A percentile compares a stretch with the other conserved stretches of the same genome.
Evolutionary conservation across 345 rosid species (phyloP).

Genomic region (Syzygium oleosum): DNA sequence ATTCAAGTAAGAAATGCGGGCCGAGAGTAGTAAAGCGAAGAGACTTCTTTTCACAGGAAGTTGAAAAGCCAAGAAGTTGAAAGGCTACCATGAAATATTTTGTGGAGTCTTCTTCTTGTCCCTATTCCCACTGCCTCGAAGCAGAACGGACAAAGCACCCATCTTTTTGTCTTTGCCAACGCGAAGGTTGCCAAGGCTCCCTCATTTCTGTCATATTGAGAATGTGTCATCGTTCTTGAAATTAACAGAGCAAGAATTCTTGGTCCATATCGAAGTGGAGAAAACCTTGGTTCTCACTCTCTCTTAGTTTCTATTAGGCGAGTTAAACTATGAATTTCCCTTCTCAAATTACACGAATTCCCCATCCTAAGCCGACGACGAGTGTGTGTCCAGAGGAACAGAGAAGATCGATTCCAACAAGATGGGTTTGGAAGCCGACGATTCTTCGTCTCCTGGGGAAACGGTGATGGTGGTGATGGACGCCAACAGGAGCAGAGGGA

Average conservation of each 20-base stretch:
- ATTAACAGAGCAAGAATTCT: not conserved
- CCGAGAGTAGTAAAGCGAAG: not conserved
- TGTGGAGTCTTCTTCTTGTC: not conserved
- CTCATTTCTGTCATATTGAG: not conserved
- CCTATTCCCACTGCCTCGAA: not conserved
- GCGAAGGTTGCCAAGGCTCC: not conserved
- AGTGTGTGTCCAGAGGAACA: not conserved
- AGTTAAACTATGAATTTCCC: not conserved
- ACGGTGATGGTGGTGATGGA: slow-evolving; percentile 35
- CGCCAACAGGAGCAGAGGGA: slow-evolving; percentile 20
- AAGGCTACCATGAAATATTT: not conserved
- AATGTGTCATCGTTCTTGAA: not conserved
- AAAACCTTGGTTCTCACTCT: not conserved
- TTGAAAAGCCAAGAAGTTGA: not conserved
- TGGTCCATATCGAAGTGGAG: not conserved
- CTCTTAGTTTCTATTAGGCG: not conserved
- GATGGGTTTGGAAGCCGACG: not conserved
- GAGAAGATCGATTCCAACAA: not conserved
- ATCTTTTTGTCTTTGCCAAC: not conserved
- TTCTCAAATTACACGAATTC: not conserved
- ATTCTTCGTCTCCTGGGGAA: not conserved
- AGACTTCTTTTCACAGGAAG: not conserved
- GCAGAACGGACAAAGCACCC: not conserved
- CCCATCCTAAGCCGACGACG: not conserved
- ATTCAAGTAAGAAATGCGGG: not conserved